Evolutionary conservation across 2,329 filamentous ascomycete genomes (phyloP).

Genomic region (Penicillium sp.): DNA sequence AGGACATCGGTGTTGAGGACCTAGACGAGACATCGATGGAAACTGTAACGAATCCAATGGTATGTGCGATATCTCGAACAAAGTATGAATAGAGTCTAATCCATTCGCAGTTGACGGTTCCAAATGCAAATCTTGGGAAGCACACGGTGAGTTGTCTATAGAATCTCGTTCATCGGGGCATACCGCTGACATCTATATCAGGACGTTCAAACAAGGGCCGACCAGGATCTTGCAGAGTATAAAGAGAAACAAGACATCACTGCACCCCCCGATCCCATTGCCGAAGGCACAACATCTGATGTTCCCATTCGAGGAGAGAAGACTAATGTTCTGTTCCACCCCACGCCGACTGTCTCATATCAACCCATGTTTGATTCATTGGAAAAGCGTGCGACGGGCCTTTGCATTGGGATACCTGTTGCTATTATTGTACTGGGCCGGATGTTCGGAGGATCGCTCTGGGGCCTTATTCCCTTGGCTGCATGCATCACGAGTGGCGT

Average conservation of each 20-base stretch:
- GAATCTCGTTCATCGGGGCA: background rate
- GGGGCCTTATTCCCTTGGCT: slow-evolving; percentile 72
- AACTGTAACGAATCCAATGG: slow-evolving; percentile 68
- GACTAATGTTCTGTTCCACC: slow-evolving; percentile 94
- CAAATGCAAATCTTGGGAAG: slow-evolving; percentile 83
- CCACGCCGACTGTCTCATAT: slow-evolving; percentile 84
- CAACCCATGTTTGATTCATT: slow-evolving; percentile 80
- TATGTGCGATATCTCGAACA: slow-evolving; percentile 36
- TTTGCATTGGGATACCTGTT: slow-evolving; percentile 69
- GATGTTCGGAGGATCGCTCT: slow-evolving; percentile 72
- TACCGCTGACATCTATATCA: slow-evolving; percentile 24
- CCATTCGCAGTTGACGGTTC: slow-evolving; percentile 65
- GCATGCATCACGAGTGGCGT: slow-evolving; percentile 72
- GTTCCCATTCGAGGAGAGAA: slow-evolving; percentile 95
- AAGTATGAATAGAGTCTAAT: background rate
- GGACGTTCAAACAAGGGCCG: slow-evolving; percentile 66
- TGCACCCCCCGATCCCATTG: slow-evolving; percentile 82
- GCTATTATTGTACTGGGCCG: slow-evolving; percentile 74
- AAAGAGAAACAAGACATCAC: slow-evolving; percentile 83
- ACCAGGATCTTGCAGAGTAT: slow-evolving; percentile 75
- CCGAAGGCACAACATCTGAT: slow-evolving; percentile 79
- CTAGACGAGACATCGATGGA: slow-evolving; percentile 68
- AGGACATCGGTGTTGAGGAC: slow-evolving; percentile 81
- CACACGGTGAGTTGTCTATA: slow-evolving; percentile 52
- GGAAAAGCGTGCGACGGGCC: slow-evolving; percentile 68